Evolutionary conservation across 352 stramenopile species (phyloP), one percentile per base, ranked within the genome.

Genomic region (Achlya hypogyna): DNA sequence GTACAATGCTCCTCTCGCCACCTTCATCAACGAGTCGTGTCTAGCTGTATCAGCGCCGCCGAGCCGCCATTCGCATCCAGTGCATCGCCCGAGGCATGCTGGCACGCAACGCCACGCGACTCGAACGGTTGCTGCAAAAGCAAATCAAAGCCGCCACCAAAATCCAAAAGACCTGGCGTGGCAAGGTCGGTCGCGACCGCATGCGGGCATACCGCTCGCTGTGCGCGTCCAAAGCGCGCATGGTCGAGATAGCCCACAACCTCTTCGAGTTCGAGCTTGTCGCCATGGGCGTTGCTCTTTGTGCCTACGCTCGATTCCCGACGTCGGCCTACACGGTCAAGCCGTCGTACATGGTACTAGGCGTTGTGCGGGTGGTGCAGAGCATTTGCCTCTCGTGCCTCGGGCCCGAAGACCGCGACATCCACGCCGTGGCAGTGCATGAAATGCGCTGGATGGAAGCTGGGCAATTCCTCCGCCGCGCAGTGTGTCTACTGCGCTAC

Each of bases 41-140:
- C 0, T 82, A 81, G 45, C 59, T 92, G 60, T 93, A 87, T 63
- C 86, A 75, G 74, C 69, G 78, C n/a, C 78, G 76, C n/a, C 69
- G 75, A 16, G 83, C 85, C 3, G 81, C 79, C 0, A 25, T 91
- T 1, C 40, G 82, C 5, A 56, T 93, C 27, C 85, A 93, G 63
- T 76, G 83, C 0, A 63, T 76, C 25, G 70, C 73, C 25, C 75
- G 85, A 4, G 85, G 85, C 0, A 77, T 83, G 59, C 53, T 91
- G 0, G 83, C 83, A 12, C 74, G 84, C 1, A 62, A 69, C 8
- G 52, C 63, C 2, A 76, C 63, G 14, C 68, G 77, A 20, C 71
- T 42, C 4, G 52, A 47, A n/a, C 60, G 69, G 34, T 42, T 52
- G 0, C 60, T 71, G 2, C 38, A 84, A 10, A 34, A 64, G n/a